These are phyloP conservation scores for Lecanosticta acicola DNA, from an alignment of 2,329 filamentous ascomycete species.

Conservation along the genomic window DNA sequence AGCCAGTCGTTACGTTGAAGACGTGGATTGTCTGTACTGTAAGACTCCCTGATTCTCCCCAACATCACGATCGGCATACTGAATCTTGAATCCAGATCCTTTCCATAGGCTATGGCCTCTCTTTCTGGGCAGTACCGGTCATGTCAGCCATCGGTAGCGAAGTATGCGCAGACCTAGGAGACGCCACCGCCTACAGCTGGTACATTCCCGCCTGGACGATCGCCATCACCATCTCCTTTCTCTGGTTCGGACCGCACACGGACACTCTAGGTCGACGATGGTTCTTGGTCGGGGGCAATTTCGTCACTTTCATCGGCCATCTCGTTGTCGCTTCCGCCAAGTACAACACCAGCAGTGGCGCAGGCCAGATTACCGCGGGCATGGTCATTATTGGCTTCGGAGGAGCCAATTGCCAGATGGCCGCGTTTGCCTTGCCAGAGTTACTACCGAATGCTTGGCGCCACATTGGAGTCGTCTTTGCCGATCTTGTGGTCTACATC, in stretches of 20 bases:
- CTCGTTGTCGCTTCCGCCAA: constrained; percentile 16
- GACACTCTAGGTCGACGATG: constrained; percentile 46
- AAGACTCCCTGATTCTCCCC: neutral
- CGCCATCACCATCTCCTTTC: constrained; percentile 19
- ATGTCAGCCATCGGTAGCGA: constrained; percentile 26
- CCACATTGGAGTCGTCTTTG: constrained; percentile 23
- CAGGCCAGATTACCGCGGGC: constrained; percentile 10
- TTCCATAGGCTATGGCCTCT: constrained; percentile 33
- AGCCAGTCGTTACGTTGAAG: constrained; percentile 19
- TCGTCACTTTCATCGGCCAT: constrained; percentile 20
- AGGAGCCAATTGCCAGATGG: constrained; percentile 17
- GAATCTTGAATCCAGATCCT: constrained; percentile 21
- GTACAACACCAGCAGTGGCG: constrained; percentile 7
- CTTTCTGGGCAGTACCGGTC: constrained; percentile 32
- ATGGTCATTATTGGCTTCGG: constrained; percentile 20
- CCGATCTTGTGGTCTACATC: constrained; percentile 36
- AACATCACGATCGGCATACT: neutral
- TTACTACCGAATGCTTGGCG: constrained; percentile 21
- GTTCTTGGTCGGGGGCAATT: constrained; percentile 43
- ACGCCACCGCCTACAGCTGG: constrained; percentile 29
- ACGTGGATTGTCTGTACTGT: constrained; percentile 22
- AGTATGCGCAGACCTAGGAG: constrained; percentile 28
- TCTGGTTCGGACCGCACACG: constrained; percentile 38
- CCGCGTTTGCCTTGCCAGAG: constrained; percentile 14
- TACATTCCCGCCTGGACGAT: constrained; percentile 28